These are phyloP conservation scores for Colletotrichum incanum DNA, from an alignment of 2,329 filamentous ascomycete species.

Conservation along the genomic window DNA sequence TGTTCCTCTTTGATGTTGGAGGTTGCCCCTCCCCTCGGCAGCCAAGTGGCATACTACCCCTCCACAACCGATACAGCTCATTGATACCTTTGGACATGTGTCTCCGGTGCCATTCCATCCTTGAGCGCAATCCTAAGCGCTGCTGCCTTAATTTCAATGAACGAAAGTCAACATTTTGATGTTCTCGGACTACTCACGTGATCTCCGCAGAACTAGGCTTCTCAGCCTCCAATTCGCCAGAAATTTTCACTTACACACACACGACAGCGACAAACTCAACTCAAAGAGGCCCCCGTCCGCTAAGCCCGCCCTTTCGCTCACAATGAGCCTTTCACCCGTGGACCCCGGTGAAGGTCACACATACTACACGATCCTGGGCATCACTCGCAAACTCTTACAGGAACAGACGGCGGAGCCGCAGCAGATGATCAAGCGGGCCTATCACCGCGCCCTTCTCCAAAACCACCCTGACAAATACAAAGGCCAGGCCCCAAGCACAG, in stretches of 20 bases:
- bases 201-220: slow-evolving; percentile 10
- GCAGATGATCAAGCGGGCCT: slow-evolving; percentile 73
- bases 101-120: background rate
- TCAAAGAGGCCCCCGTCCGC: slow-evolving; percentile 25
- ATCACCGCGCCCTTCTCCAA: slow-evolving; percentile 74
- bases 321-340: slow-evolving; percentile 39
- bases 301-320: slow-evolving; percentile 38
- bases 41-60: too few species aligned
- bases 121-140: background rate
- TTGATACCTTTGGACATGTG: background rate
- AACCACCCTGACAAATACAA: slow-evolving; percentile 76
- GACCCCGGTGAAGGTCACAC: slow-evolving; percentile 54
- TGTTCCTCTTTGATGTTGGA: background rate
- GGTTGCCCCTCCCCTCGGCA: background rate
- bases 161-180: background rate
- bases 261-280: slow-evolving; percentile 12
- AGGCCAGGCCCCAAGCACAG: slow-evolving; percentile 23
- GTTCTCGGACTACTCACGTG: slow-evolving; percentile 34
- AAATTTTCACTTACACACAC: slow-evolving; percentile 35
- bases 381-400: slow-evolving; percentile 66
- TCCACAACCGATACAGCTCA: background rate
- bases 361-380: slow-evolving; percentile 74
- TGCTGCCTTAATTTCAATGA: background rate
- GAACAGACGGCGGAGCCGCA: slow-evolving; percentile 54
- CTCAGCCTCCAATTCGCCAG: slow-evolving; percentile 32